A percentile compares a stretch with the other conserved stretches of the same genome.
These are phyloP conservation scores for Candida piceae DNA, from an alignment of 805 yeast species.

Conservation along the genomic window DNA sequence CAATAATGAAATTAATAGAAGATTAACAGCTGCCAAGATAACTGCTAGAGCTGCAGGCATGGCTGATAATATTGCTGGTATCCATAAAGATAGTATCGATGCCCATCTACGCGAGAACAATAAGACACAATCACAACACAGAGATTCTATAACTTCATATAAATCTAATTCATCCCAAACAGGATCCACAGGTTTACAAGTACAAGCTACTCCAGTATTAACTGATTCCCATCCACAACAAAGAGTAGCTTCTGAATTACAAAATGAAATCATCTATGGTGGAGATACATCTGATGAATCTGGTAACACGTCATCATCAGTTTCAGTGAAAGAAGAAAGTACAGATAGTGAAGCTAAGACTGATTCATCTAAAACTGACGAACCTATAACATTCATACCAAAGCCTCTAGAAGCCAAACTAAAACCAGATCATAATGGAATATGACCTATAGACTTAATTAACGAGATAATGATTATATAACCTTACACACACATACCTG, in stretches of 20 bases:
- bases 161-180: too few relatives aligned
- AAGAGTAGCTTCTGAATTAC: neutral
- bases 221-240: neutral
- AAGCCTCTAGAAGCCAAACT: too few relatives aligned
- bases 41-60: conserved; percentile 38
- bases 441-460: too few relatives aligned
- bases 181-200: too few relatives aligned
- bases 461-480: too few relatives aligned
- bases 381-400: too few relatives aligned
- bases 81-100: conserved; percentile 24
- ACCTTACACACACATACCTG: too few relatives aligned
- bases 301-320: neutral
- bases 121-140: too few relatives aligned
- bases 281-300: conserved; percentile 2
- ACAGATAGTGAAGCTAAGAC: neutral
- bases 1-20: conserved; percentile 26
- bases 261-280: conserved; percentile 1
- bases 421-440: too few relatives aligned
- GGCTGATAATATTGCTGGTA: conserved; percentile 43
- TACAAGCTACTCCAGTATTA: neutral
- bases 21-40: conserved; percentile 34
- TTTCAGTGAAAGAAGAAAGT: too few relatives aligned
- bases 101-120: too few relatives aligned
- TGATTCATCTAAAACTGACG: too few relatives aligned
- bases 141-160: neutral